Conservation (phyloP, 2,329 filamentous ascomycete species). For the Neonectria sp. region DNA sequence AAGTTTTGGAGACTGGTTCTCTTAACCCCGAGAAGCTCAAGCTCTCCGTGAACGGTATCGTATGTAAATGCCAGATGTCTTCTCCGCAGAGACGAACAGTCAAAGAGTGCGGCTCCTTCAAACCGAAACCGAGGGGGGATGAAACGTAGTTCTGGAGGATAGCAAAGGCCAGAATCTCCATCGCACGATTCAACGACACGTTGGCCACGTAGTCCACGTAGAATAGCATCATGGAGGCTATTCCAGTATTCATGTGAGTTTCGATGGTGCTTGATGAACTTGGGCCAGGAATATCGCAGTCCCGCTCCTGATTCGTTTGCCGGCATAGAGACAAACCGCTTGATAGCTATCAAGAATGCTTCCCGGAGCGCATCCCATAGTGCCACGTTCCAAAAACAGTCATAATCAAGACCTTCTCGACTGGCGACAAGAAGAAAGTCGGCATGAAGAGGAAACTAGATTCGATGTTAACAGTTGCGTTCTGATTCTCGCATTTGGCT, state of each 20-base stretch:
- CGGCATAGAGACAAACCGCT: not conserved
- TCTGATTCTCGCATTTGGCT: not conserved
- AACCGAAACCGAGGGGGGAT: constrained; percentile 9
- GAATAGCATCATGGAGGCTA: not conserved
- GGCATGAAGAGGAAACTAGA: constrained; percentile 45
- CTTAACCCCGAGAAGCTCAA: constrained; percentile 5
- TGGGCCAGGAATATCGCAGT: constrained; percentile 14
- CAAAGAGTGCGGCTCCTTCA: constrained; percentile 9
- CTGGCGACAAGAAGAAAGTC: constrained; percentile 46
- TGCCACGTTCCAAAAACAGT: constrained; percentile 38
- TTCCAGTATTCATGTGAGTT: constrained; percentile 10
- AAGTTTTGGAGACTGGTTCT: not conserved
- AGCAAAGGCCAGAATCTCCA: not conserved
- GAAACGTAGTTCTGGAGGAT: constrained; percentile 1
- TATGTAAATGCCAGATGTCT: constrained; percentile 2
- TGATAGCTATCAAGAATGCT: constrained; percentile 13
- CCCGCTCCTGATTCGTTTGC: not conserved
- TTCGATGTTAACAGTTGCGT: constrained; percentile 5
- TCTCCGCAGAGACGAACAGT: not conserved
- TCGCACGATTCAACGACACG: constrained; percentile 2
- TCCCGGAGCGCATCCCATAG: not conserved
- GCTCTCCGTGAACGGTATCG: constrained; percentile 1
- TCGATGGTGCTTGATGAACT: constrained; percentile 14
- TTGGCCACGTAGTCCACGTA: not conserved
- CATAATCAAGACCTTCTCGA: constrained; percentile 41